Conservation (phyloP, 2,329 filamentous ascomycete species). For the Domatiomyces catenatus region DNA sequence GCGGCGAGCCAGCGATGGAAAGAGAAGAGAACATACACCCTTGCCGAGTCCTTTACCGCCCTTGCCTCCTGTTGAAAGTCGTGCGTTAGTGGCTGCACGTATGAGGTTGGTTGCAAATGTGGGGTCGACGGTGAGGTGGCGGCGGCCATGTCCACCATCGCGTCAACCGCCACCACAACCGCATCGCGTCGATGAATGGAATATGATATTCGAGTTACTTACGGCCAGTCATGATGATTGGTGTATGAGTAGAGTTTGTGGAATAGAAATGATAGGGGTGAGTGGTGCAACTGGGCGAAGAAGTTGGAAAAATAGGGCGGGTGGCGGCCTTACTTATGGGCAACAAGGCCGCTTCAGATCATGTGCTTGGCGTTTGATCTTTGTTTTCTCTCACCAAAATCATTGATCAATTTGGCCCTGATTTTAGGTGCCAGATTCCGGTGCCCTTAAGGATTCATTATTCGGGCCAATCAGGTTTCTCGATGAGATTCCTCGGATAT, state of each 20-base stretch:
- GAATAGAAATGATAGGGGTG: constrained; percentile 11
- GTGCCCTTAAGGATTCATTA: background rate
- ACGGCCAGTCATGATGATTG: constrained; percentile 44
- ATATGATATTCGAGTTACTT: constrained; percentile 29
- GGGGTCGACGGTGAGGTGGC: background rate
- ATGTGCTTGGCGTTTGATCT: background rate
- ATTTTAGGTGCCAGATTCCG: background rate
- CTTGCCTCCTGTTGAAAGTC: constrained; percentile 32
- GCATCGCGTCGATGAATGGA: constrained; percentile 25
- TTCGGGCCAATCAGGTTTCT: background rate
- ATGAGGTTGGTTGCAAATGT: background rate
- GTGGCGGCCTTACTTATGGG: background rate
- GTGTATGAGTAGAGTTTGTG: constrained; percentile 17
- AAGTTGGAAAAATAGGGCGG: background rate
- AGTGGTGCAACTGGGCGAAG: background rate
- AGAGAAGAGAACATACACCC: constrained; percentile 19
- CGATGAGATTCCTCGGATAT: background rate
- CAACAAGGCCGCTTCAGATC: background rate
- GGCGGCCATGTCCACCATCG: background rate
- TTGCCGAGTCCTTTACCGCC: constrained; percentile 41
- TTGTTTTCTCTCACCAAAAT: background rate
- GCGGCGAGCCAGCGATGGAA: background rate
- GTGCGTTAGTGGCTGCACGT: constrained; percentile 4
- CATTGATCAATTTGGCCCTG: background rate
- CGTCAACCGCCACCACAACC: background rate